Percentiles rank a stretch among this genome's conserved stretches.
Conservation (phyloP, 192 early-diverging fungal genomes). For the Podila clonocystis region DNA sequence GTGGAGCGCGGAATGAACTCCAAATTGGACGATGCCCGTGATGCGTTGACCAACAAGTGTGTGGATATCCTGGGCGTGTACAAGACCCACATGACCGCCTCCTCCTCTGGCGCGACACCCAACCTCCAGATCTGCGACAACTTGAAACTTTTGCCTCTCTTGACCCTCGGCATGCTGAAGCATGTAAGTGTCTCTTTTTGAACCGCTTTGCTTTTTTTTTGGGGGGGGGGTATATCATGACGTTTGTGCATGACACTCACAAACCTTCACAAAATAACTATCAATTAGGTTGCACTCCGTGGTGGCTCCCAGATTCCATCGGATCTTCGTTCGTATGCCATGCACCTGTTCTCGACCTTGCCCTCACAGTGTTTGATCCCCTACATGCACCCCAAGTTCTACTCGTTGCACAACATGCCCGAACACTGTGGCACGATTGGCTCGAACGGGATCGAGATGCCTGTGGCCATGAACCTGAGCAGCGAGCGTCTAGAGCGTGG, state of each 20-base stretch:
- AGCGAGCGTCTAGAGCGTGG: slow-evolving; percentile 87
- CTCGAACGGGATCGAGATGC: slow-evolving; percentile 75
- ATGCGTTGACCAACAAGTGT: slow-evolving; percentile 87
- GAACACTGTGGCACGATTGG: slow-evolving; percentile 62
- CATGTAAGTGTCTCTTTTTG: slow-evolving; percentile 63
- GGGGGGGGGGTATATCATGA: no score
- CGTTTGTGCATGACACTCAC: neutral
- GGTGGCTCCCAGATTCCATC: slow-evolving; percentile 75
- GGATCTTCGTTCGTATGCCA: slow-evolving; percentile 83
- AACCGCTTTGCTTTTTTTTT: neutral
- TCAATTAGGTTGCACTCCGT: slow-evolving; percentile 63
- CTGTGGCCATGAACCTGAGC: slow-evolving; percentile 80
- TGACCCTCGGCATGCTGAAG: slow-evolving; percentile 86
- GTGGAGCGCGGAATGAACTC: slow-evolving; percentile 87
- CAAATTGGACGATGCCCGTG: slow-evolving; percentile 93
- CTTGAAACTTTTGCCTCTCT: slow-evolving; percentile 85
- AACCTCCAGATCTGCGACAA: slow-evolving; percentile 88
- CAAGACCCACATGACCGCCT: slow-evolving; percentile 80
- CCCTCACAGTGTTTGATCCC: slow-evolving; percentile 80
- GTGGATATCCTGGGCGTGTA: slow-evolving; percentile 92
- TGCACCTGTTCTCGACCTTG: slow-evolving; percentile 84
- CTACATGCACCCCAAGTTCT: slow-evolving; percentile 81
- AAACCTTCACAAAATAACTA: neutral
- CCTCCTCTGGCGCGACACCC: slow-evolving; percentile 75
- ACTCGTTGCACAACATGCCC: slow-evolving; percentile 86